Evolutionary conservation across 2,329 filamentous ascomycete species (phyloP).

Genomic region (Diaporthe sp.): DNA sequence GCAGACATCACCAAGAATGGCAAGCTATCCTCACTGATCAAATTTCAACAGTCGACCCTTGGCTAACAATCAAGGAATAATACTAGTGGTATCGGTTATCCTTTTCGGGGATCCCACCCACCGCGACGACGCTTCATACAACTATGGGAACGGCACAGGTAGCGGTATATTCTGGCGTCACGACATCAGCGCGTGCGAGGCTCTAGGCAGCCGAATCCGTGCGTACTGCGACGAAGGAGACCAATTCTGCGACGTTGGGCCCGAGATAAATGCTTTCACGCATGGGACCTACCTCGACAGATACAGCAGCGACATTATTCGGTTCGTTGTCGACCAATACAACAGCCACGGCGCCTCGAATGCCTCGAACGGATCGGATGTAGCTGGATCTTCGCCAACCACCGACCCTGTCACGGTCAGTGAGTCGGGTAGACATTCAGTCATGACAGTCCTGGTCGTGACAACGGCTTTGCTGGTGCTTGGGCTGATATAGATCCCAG

Average conservation of each 20-base stretch:
- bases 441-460: neutral
- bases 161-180: neutral
- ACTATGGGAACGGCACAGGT: neutral
- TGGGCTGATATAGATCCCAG: neutral
- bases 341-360: neutral
- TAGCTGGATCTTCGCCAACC: neutral
- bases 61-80: neutral
- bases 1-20: neutral
- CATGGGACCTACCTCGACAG: neutral
- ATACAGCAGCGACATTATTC: neutral
- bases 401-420: neutral
- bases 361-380: neutral
- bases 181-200: neutral
- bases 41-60: neutral
- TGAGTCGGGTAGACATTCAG: neutral
- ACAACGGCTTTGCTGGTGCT: neutral
- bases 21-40: neutral
- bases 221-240: neutral
- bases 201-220: neutral
- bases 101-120: neutral
- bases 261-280: neutral
- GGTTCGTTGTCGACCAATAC: neutral
- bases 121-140: neutral
- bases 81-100: neutral
- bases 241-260: neutral